Base-by-base conservation (phyloP, 176 grass and related monocot species). In the Lolium rigidum region DNA sequence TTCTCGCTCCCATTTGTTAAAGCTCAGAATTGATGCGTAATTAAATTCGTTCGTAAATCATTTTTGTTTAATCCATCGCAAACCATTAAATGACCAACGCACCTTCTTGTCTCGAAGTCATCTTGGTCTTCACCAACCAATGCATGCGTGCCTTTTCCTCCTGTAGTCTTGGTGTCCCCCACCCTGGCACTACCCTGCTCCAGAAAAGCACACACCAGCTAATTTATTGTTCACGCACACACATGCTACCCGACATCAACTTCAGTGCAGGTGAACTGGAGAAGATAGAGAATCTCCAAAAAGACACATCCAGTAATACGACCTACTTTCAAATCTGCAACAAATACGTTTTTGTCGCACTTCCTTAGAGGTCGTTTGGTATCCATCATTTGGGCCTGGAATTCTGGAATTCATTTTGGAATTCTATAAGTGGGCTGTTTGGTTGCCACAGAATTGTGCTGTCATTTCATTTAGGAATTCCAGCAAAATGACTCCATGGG, bases 71-170 rank as follows among this genome's bases (percentile, higher is more conserved):
- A 47, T 47, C 59, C 9, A 25, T 62, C 10, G 59, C 59, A 60
- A 60, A 60, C n/a, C 58, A 76, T 54, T 58, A 39, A 38, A n/a
- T 58, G 52, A 22, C 35, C 20, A 58, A 43, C 16, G n/a, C 64
- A 7, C 48, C 50, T 66, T 76, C 18, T 44, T 54, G 11, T 57
- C 4, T 14, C 6, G 9, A 14, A 63, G 60, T 22, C 37, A 24
- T 77, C 43, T 84, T 28, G 63, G 52, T 82, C 61, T 77, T 86
- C 70, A 86, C 78, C 83, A 82, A 86, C 77, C 51, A 70, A 8
- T 16, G 50, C 38, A 63, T 80, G 22, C 22, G 10, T 63, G 21
- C 60, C 22, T 63, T 63, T 85, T 41, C 48, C 50, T 43, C 20
- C 54, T 59, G 3, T 47, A 49, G 76, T 64, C 56, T 17, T 64